Evolutionary conservation across 2,329 filamentous ascomycete genomes (phyloP).

Genomic region (Nemania sp.): DNA sequence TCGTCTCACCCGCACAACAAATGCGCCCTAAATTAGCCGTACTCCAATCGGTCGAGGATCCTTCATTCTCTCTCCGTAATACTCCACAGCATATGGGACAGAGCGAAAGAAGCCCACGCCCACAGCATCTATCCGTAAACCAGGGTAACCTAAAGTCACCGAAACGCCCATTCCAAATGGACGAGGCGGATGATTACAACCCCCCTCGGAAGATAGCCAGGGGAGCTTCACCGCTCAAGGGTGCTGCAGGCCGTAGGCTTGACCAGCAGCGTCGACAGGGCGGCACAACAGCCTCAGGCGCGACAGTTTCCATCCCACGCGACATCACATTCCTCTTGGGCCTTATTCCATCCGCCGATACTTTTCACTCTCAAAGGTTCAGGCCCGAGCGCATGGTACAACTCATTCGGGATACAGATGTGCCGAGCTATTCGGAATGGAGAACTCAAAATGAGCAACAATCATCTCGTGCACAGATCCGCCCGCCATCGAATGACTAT

Average conservation of each 20-base stretch:
- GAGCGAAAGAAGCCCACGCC: constrained; percentile 48
- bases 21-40: constrained; percentile 63
- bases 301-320: constrained; percentile 71
- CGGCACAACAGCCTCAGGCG: constrained; percentile 38
- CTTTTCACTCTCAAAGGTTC: constrained; percentile 73
- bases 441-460: constrained; percentile 46
- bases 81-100: constrained; percentile 47
- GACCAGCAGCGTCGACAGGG: constrained; percentile 71
- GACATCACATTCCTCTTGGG: constrained; percentile 67
- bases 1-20: constrained; percentile 80
- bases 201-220: constrained; percentile 85
- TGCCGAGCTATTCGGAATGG: constrained; percentile 65
- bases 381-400: constrained; percentile 72
- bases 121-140: constrained; percentile 50
- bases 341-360: constrained; percentile 72
- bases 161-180: constrained; percentile 63
- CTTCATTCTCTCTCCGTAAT: constrained; percentile 46
- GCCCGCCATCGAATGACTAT: constrained; percentile 50
- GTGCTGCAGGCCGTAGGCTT: constrained; percentile 80
- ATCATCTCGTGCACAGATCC: constrained; percentile 40
- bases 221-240: constrained; percentile 91
- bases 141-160: constrained; percentile 50
- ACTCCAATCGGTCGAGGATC: constrained; percentile 59
- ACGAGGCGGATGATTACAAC: constrained; percentile 73
- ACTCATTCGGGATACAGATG: constrained; percentile 68